These are phyloP conservation scores for Russula olivacea DNA, from an alignment of 768 basidiomycete species.

Conservation along the genomic window DNA sequence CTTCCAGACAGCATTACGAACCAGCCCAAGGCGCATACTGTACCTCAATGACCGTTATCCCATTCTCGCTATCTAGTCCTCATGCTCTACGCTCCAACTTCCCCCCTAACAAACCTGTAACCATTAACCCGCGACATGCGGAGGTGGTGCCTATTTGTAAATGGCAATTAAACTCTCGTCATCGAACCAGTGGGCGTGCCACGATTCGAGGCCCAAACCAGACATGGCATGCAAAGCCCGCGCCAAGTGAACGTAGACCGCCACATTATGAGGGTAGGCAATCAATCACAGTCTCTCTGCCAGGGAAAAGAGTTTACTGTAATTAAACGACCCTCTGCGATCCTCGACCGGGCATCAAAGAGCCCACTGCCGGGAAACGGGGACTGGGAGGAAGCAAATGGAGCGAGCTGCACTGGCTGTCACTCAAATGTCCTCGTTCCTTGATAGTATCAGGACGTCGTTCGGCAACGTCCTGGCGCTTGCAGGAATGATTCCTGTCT, in stretches of 20 bases:
- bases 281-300: too few species aligned
- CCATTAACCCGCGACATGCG: not conserved
- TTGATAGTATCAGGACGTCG: not conserved
- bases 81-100: too few species aligned
- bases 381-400: not conserved
- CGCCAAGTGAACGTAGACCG: not conserved
- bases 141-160: not conserved
- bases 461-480: slow-evolving; percentile 1
- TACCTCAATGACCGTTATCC: not conserved
- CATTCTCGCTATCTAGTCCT: too few species aligned
- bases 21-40: not conserved
- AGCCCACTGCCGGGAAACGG: not conserved
- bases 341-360: not conserved
- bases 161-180: not conserved
- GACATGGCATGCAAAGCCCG: not conserved
- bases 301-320: too few species aligned
- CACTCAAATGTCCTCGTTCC: not conserved
- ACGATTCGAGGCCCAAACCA: not conserved
- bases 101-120: not conserved
- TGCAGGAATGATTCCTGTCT: not conserved
- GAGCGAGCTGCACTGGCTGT: not conserved
- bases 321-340: not conserved
- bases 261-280: not conserved
- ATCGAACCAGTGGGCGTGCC: not conserved
- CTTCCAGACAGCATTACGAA: not conserved